A percentile compares a stretch with the other conserved stretches of the same genome.
phyloP scores from a whole-genome alignment of 1,139 yeast genomes.

The Geotrichum europaeum region DNA sequence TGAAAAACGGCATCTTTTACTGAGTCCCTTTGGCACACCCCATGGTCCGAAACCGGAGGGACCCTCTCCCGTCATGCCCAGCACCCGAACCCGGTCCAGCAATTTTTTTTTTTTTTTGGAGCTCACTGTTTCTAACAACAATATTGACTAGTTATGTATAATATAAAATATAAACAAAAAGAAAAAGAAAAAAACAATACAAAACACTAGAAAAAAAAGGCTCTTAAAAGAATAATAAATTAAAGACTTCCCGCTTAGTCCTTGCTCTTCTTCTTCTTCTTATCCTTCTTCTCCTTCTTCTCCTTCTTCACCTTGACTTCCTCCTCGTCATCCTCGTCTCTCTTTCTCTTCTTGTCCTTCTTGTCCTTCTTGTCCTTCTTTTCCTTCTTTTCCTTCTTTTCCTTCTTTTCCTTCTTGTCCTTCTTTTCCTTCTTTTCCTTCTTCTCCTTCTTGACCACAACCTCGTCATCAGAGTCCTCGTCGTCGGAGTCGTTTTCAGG shows the following conservation, averaged over 20 bases:
- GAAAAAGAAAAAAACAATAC: neutral
- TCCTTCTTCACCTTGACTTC: conserved; percentile 15
- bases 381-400: conserved; percentile 38
- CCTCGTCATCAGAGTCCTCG: conserved; percentile 23
- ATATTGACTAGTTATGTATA: neutral
- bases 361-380: conserved; percentile 29
- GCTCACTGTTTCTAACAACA: neutral
- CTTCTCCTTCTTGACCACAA: conserved; percentile 19
- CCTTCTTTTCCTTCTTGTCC: conserved; percentile 39
- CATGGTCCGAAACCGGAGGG: no score
- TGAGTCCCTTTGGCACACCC: no score
- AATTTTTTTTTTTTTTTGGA: neutral
- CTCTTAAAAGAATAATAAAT: neutral
- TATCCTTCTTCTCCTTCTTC: conserved; percentile 17
- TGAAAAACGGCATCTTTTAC: neutral
- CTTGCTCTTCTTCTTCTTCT: conserved; percentile 11
- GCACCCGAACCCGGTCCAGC: neutral
- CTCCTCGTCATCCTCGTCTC: conserved; percentile 9
- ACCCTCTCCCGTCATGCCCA: no score
- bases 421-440: conserved; percentile 27
- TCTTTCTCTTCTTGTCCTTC: conserved; percentile 3
- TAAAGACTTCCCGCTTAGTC: conserved; percentile 4
- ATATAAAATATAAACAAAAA: neutral
- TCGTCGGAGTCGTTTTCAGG: conserved; percentile 22
- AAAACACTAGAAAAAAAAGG: neutral